Evolutionary conservation across 148 eudicot species (phyloP), one percentile per base, ranked within the genome.

Genomic region (Linanthus parryae): DNA sequence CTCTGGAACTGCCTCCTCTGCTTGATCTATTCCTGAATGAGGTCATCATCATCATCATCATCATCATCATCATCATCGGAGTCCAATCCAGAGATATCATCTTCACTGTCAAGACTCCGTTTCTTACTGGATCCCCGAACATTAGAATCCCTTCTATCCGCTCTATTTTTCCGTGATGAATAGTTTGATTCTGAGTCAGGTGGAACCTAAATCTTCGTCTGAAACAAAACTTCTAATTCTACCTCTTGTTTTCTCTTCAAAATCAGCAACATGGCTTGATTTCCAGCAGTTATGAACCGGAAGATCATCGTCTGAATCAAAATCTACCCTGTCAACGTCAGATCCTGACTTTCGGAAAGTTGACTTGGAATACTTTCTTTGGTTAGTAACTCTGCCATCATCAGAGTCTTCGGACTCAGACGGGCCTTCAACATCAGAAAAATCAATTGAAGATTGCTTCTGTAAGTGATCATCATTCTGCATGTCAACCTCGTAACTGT

Each of bases 341-440:
- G 82, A 74, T 29, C 70, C 62, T 21, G 82, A 69, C n/a, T n/a
- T n/a, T n/a, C n/a, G n/a, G 28, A 48, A 35, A 54, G 68, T 42
- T 17, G 65, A 56, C 45, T 40, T 67, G 11, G 31, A 38, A 53
- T 22, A 61, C 43, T 25, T 65, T 39, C 69, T 52, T 37, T 51
- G 54, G 37, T 48, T 57, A 56, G 60, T 48, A 41, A 54, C 52
- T 41, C 48, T 36, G 42, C 68, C 71, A 31, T 55, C 57, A 9
- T 73, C 78, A 48, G 24, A 42, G 61, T 73, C 74, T 60, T 85
- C 97, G 52, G 83, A 80, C 28, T 71, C 82, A 8, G 87, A 86
- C 63, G 70, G 59, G 28, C 61, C 79, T 65, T 86, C 89, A 44
- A 91, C 72, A 57, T 91, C 98, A 25, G 98, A 86, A 62, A 91